Evolutionary conservation across 169 alveolate species (phyloP), one percentile per base, ranked within the genome.

Genomic region (Plasmodium ovale): DNA sequence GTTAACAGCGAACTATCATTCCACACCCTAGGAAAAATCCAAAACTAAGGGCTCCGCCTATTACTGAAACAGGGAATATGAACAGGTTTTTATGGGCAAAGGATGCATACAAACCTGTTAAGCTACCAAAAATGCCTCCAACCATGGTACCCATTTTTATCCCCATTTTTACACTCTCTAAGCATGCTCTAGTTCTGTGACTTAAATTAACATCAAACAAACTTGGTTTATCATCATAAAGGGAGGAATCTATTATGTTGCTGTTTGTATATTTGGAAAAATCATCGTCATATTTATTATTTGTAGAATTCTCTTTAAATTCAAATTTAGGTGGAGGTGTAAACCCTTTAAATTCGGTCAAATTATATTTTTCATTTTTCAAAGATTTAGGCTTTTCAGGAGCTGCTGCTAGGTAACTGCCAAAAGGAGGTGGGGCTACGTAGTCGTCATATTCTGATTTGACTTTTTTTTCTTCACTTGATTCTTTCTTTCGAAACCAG

Each of bases 101-200:
- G 4, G 98, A 94, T 16, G 97, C 95, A 58, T 96, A 96, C 27
- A 93, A 44, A 14, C 98, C 98, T 37, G 97, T 96, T 53, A 96
- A 85, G 29, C 95, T 93, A 0, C 98, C 98, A 72, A 96, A 96
- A 39, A 96, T 95, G n/a, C 97, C 97, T 23, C 98, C 98, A 35
- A 96, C 97, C 51, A 95, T 95, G 2, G 97, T 96, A 4, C 98
- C 98, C 98, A 94, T 96, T 71, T 96, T 96, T 68, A 92, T 93
- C 9, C 98, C 98, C 97, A 95, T 91, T 70, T 95, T 96, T 47
- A 96, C 90, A 71, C 97, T 95, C 29, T 96, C 98, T 56, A 94
- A 70, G 87, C 98, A 96, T 44, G 91, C 93, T 33, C 94, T 87
- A 25, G 96, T 92, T 64, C 97, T 72, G 23, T 95, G 96, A 67